These are phyloP conservation scores for Trichocomaceae sp. DNA, from an alignment of 2,329 filamentous ascomycete genomes.

Conservation along the genomic window DNA sequence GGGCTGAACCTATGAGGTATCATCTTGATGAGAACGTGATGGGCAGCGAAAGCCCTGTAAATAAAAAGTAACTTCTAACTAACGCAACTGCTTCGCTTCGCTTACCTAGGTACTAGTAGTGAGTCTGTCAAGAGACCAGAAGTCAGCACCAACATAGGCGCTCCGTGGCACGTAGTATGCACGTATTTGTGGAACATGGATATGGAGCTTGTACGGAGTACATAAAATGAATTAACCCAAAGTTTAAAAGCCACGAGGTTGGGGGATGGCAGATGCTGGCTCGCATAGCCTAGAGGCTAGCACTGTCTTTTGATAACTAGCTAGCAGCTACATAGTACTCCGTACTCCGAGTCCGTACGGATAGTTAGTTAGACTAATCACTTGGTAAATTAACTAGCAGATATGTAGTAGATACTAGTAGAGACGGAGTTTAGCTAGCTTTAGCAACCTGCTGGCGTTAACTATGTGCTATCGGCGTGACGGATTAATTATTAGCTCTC, in stretches of 20 bases:
- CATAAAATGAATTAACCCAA: not conserved
- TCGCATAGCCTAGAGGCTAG: not conserved
- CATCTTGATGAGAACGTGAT: not conserved
- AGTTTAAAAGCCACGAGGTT: constrained; percentile 6
- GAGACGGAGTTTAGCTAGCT: no score
- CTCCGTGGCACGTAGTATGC: not conserved
- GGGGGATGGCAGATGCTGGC: not conserved
- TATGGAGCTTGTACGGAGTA: not conserved
- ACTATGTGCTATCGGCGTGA: no score
- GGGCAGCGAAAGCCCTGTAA: not conserved
- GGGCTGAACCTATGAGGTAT: not conserved
- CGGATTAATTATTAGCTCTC: no score
- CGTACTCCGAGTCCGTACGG: no score
- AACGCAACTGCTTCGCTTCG: not conserved
- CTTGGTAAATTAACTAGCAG: no score
- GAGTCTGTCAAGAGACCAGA: not conserved
- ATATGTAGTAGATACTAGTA: no score
- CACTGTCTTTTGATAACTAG: not conserved
- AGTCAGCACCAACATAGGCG: not conserved
- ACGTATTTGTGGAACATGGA: not conserved
- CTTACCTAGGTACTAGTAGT: no score
- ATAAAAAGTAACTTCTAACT: not conserved
- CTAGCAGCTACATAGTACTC: no score
- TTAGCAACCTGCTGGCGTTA: no score
- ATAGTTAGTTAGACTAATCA: not conserved